Evolutionary conservation across 106 monocot genomes (phyloP).

Genomic region (Alisma plantagoaquatica): DNA sequence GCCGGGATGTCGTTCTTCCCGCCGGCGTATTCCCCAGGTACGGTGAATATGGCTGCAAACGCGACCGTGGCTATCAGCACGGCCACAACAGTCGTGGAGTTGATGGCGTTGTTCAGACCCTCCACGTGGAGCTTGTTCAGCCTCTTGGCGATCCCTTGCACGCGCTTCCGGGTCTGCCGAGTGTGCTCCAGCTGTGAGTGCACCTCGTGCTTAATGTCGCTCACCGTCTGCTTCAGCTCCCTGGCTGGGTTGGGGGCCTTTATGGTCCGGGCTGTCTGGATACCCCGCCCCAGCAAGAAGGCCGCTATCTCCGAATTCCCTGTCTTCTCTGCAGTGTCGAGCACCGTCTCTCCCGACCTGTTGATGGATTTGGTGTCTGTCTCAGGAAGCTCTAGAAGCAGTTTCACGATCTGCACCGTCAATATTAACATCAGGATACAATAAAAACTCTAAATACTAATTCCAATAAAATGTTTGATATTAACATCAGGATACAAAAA

Average conservation of each 20-base stretch:
- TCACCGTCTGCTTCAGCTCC: conserved; percentile 70
- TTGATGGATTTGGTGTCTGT: conserved; percentile 49
- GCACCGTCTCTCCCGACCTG: conserved; percentile 64
- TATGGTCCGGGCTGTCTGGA: conserved; percentile 38
- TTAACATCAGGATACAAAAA: background rate
- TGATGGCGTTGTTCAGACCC: conserved; percentile 92
- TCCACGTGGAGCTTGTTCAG: conserved; percentile 78
- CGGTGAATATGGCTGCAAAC: conserved; percentile 79
- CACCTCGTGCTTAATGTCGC: conserved; percentile 90
- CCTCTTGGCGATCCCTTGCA: conserved; percentile 65
- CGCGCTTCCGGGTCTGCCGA: conserved; percentile 56
- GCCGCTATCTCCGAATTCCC: conserved; percentile 35
- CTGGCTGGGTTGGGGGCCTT: conserved; percentile 33
- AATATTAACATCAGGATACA: background rate
- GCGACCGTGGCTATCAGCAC: conserved; percentile 91
- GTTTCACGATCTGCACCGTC: conserved; percentile 47
- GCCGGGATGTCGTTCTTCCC: conserved; percentile 25
- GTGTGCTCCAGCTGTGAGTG: conserved; percentile 75
- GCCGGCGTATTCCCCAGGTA: conserved; percentile 64
- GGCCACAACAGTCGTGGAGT: conserved; percentile 86
- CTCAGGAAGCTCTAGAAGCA: conserved; percentile 38
- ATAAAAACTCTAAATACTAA: too few species aligned
- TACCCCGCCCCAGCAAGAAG: conserved; percentile 37
- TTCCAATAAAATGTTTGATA: too few species aligned
- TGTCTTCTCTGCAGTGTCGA: conserved; percentile 77